These are phyloP conservation scores for Monosporascus ibericus DNA, from an alignment of 2,329 filamentous ascomycete genomes.

Conservation along the genomic window DNA sequence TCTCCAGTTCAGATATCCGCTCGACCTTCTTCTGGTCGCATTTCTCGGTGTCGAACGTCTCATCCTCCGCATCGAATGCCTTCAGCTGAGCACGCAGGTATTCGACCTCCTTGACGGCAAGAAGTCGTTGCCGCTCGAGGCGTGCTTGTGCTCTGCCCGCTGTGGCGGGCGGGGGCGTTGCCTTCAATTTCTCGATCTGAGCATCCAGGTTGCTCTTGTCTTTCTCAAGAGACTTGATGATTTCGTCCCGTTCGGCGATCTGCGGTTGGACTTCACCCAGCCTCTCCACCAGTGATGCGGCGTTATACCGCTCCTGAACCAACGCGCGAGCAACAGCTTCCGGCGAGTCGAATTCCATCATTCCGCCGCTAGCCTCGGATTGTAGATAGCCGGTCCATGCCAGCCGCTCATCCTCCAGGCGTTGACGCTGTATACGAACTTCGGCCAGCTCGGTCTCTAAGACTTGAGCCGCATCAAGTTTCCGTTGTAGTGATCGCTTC, in stretches of 20 bases:
- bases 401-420: slow-evolving; percentile 80
- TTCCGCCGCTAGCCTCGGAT: slow-evolving; percentile 53
- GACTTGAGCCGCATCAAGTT: slow-evolving; percentile 66
- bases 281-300: slow-evolving; percentile 71
- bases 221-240: slow-evolving; percentile 64
- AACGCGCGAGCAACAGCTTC: slow-evolving; percentile 82
- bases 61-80: slow-evolving; percentile 81
- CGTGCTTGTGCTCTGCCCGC: slow-evolving; percentile 66
- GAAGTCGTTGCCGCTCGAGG: slow-evolving; percentile 75
- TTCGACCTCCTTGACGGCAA: slow-evolving; percentile 89
- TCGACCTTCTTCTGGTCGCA: slow-evolving; percentile 69
- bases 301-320: slow-evolving; percentile 74
- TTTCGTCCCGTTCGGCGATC: slow-evolving; percentile 67
- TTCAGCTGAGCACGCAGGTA: slow-evolving; percentile 90
- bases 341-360: slow-evolving; percentile 76
- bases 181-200: slow-evolving; percentile 66
- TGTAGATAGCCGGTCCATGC: slow-evolving; percentile 85
- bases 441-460: slow-evolving; percentile 74
- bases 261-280: slow-evolving; percentile 76
- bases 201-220: slow-evolving; percentile 59
- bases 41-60: slow-evolving; percentile 73
- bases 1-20: slow-evolving; percentile 75
- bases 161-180: slow-evolving; percentile 37
- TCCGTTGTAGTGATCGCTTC: slow-evolving; percentile 75
- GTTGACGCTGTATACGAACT: slow-evolving; percentile 72